These are phyloP conservation scores for Chaetomium sp. DNA, from an alignment of 2,329 filamentous ascomycete genomes.

Conservation along the genomic window DNA sequence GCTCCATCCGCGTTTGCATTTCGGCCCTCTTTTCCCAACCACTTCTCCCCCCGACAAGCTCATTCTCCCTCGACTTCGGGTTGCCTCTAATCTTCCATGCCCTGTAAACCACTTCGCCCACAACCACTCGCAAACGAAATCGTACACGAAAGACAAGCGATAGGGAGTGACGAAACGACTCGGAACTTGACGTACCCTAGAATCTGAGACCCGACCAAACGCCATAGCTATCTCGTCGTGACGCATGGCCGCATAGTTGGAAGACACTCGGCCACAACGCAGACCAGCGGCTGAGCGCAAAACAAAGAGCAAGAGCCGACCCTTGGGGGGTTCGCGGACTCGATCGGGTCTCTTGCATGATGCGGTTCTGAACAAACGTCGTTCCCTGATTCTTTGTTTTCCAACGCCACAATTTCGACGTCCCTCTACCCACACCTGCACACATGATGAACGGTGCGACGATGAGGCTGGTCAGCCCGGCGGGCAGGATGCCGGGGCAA, in stretches of 20 bases:
- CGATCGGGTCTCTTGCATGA: constrained; percentile 5
- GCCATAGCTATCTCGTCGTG: neutral
- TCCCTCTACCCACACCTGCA: neutral
- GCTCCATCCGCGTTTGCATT: no score
- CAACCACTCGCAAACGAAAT: no score
- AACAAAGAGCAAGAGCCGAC: neutral
- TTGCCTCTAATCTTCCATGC: no score
- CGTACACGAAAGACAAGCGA: no score
- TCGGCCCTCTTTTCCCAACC: no score
- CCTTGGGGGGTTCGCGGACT: neutral
- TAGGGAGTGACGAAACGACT: no score
- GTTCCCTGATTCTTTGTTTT: neutral
- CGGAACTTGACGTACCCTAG: no score
- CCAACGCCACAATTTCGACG: neutral
- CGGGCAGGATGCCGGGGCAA: constrained; percentile 3
- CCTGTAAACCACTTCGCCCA: no score
- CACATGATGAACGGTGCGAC: constrained; percentile 23
- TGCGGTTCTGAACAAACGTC: constrained; percentile 2
- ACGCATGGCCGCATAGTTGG: constrained; percentile 6
- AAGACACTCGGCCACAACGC: neutral
- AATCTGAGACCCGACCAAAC: neutral
- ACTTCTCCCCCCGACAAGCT: no score
- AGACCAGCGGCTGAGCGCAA: neutral
- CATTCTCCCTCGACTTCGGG: no score
- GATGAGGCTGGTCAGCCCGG: constrained; percentile 18